Percentiles rank a stretch among this genome's conserved stretches.
Evolutionary conservation across 108 stramenopile genomes (phyloP).

Genomic region (Pseudonitzschia delicatissima): DNA sequence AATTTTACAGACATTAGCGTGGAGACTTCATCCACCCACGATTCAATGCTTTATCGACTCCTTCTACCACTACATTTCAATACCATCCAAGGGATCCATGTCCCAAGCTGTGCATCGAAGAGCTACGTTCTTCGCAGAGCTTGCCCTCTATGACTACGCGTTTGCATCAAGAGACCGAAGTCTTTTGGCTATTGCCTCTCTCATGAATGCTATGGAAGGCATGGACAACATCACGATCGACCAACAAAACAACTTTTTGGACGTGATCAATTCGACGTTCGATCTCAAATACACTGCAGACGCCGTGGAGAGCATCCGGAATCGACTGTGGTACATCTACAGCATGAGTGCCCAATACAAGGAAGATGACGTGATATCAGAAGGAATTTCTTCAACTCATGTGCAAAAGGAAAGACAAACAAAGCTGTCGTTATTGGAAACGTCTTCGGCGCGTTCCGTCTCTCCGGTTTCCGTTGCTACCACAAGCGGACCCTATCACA

Average conservation of each 20-base stretch:
- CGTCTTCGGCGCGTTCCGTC: constrained; percentile 1
- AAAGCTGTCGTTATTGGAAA: too few species aligned
- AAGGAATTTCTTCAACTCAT: not conserved
- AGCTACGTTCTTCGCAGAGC: constrained; percentile 63
- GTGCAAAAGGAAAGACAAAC: not conserved
- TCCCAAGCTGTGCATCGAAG: constrained; percentile 20
- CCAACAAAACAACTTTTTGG: constrained; percentile 4
- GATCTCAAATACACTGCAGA: not conserved
- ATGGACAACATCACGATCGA: constrained; percentile 2
- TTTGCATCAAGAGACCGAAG: constrained; percentile 44
- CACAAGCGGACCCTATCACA: not conserved
- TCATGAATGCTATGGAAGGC: constrained; percentile 36
- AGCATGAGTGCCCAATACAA: constrained; percentile 39
- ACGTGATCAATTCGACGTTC: not conserved
- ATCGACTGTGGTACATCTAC: constrained; percentile 47
- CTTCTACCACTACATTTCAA: constrained; percentile 7
- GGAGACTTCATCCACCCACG: constrained; percentile 50
- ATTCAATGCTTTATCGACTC: constrained; percentile 37
- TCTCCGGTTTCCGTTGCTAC: constrained; percentile 12
- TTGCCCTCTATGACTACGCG: constrained; percentile 63
- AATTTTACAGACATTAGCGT: constrained; percentile 44
- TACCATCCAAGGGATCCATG: not conserved
- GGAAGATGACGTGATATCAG: constrained; percentile 13
- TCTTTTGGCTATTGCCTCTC: constrained; percentile 52
- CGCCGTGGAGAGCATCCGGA: constrained; percentile 19